Base-by-base conservation (phyloP, 441 rosid species). In the Euphorbia schlechtendalii region DNA sequence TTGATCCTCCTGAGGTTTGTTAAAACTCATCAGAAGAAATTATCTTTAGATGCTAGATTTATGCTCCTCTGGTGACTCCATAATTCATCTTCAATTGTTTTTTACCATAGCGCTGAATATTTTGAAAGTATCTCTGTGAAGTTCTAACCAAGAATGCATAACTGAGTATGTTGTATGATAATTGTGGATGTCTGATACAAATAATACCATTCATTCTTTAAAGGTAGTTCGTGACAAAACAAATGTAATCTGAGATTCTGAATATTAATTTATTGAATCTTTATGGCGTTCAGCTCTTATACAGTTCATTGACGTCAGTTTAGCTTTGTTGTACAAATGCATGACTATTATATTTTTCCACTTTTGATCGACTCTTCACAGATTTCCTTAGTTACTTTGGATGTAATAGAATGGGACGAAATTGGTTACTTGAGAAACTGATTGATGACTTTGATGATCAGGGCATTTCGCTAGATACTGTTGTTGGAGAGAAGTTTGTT, bases 1-100 rank as follows among this genome's bases (percentile, higher is more conserved):
- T 92, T 77, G 89, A 89, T 72, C 96, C 96, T 78, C 85, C 92
- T 4, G 96, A 89, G 98, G 98, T 92, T 56, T 48, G 92, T 64
- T 59, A 53, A 8, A 45, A 8, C 27, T 4, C 30, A 3, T 61
- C 14, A 46, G 64, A 48, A 27, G 10, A 67, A 52, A 36, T 59
- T 40, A 64, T 69, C 41, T 64, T 63, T 27, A 46, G 2, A 43
- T 41, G 60, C 41, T 62, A 52, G 30, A 28, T 49, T 61, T 46
- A 12, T 21, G 24, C 11, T 58, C 18, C 27, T 64, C 5, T 41
- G 20, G 17, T 8, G 21, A 49, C 24, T 30, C 12, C n/a, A 48
- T 45, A 18, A 17, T 63, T 56, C 30, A 30, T 5, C 21, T 14
- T 34, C 5, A 34, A 7, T 60, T 51, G 5, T 53, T 34, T 41